Evolutionary conservation across 2,329 filamentous ascomycete genomes (phyloP).

Genomic region (Tolypocladium capitatum): DNA sequence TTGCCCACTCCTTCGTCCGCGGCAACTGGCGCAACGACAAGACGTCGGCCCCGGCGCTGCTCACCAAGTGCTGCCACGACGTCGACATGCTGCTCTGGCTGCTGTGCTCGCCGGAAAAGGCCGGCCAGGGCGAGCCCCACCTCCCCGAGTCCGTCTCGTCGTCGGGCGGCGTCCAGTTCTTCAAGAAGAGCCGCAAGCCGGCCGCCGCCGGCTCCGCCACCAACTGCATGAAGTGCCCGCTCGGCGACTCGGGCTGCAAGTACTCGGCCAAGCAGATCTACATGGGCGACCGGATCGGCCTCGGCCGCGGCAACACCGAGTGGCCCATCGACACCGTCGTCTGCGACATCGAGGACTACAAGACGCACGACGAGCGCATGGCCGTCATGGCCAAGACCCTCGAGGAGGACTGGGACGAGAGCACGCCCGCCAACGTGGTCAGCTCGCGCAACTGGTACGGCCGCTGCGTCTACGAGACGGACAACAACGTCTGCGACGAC

Average conservation of each 20-base stretch:
- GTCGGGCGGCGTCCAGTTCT: slow-evolving; percentile 63
- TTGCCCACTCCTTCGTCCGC: slow-evolving; percentile 76
- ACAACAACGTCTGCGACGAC: slow-evolving; percentile 90
- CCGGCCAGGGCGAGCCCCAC: slow-evolving; percentile 42
- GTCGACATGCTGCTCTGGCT: slow-evolving; percentile 90
- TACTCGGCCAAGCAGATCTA: slow-evolving; percentile 83
- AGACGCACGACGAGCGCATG: slow-evolving; percentile 25
- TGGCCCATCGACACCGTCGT: slow-evolving; percentile 89
- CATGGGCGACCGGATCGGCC: slow-evolving; percentile 46
- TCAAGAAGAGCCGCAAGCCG: slow-evolving; percentile 65
- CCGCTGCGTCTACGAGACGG: slow-evolving; percentile 84
- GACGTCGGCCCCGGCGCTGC: slow-evolving; percentile 62
- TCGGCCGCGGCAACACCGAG: slow-evolving; percentile 51
- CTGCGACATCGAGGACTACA: slow-evolving; percentile 77
- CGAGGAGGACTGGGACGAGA: slow-evolving; percentile 38
- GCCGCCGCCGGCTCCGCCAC: slow-evolving; percentile 59
- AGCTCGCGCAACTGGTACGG: slow-evolving; percentile 64
- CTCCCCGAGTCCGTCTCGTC: slow-evolving; percentile 66
- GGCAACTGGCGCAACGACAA: slow-evolving; percentile 87
- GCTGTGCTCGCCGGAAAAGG: slow-evolving; percentile 54
- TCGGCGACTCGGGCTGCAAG: slow-evolving; percentile 58
- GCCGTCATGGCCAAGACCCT: slow-evolving; percentile 30
- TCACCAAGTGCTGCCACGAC: slow-evolving; percentile 95
- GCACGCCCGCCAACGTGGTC: slow-evolving; percentile 32
- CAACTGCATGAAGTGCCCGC: slow-evolving; percentile 67